Base-by-base conservation (phyloP, 768 basidiomycete species). In the Sutorius australiensis region DNA sequence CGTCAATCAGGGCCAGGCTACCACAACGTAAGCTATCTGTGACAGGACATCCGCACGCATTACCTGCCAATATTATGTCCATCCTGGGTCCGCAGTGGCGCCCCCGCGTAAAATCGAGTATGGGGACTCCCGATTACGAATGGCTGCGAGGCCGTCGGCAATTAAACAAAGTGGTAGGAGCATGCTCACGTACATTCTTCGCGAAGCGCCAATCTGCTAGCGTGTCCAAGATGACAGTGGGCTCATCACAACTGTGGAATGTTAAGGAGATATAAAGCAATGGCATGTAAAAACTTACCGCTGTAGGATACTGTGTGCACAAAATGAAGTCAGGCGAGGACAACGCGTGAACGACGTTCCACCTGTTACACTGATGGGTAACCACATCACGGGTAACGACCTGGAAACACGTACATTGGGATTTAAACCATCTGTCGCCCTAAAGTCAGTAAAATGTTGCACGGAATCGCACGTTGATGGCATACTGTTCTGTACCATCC, bases 41-140 rank as follows among this genome's bases (percentile, higher is more conserved):
- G 11, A 14, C 3, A 48, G 32, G 28, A 51, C 27, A 46, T 46
- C 24, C n/a, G 34, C 24, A 46, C 38, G 21, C 72, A 79, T 70
- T 67, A 86, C 82, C 83, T 85, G 69, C 91, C 94, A 51, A 97
- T 84, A 62, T 95, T 97, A 69, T 77, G 89, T 5, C 94, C 94
- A 52, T 97, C 94, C 48, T 86, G 80, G 2, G 95, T 97, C 42
- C 92, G 79, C 40, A 98, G 64, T 5, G 93, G 93, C 27, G 92
- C 92, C 14, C 92, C 94, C 3, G 94, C 95, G 65, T 94, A 95
- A 68, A 98, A 98, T 17, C 92, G 80, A 30, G 92, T 77, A 53
- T 82, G 67, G 6, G 91, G 89, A 28, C 74, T 61, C 5, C 82
- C 86, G 2, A 69, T 73, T 36, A 92, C 89, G 49, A 86, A 73